phyloP scores from a whole-genome alignment of 2,329 filamentous ascomycete genomes.

The Aureobasidium pullulans region DNA sequence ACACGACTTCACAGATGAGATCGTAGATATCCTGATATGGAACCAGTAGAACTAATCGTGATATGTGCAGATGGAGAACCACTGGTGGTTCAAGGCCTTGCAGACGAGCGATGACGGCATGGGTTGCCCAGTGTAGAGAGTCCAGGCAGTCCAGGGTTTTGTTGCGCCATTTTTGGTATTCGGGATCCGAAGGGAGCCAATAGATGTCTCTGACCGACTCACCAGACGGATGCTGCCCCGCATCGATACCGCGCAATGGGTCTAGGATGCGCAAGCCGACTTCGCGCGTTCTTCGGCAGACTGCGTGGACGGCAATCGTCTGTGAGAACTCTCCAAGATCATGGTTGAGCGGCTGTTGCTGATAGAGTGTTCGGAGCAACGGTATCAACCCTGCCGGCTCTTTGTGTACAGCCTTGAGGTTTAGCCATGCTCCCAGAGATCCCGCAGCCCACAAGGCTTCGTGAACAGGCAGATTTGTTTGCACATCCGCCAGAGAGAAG shows the following conservation, averaged over 20 bases:
- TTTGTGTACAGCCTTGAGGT: neutral
- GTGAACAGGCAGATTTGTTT: constrained; percentile 4
- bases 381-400: neutral
- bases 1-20: constrained; percentile 6
- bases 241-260: neutral
- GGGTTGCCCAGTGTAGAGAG: constrained; percentile 15
- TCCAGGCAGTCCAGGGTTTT: constrained; percentile 16
- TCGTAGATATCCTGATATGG: constrained; percentile 14
- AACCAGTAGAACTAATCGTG: constrained; percentile 14
- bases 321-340: constrained; percentile 3
- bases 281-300: neutral
- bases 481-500: constrained; percentile 1
- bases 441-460: constrained; percentile 3
- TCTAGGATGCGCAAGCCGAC: neutral
- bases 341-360: neutral
- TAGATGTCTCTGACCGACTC: constrained; percentile 7
- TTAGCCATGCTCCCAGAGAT: neutral
- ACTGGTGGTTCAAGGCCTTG: constrained; percentile 14
- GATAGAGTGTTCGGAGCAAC: neutral
- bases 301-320: neutral
- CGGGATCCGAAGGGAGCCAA: constrained; percentile 9
- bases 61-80: constrained; percentile 16
- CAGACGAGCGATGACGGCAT: constrained; percentile 13
- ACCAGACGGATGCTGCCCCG: neutral
- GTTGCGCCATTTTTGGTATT: constrained; percentile 16